Base-by-base conservation (phyloP, 225 moss, liverwort and hornwort genomes). In the Takakia lepidozioides region DNA sequence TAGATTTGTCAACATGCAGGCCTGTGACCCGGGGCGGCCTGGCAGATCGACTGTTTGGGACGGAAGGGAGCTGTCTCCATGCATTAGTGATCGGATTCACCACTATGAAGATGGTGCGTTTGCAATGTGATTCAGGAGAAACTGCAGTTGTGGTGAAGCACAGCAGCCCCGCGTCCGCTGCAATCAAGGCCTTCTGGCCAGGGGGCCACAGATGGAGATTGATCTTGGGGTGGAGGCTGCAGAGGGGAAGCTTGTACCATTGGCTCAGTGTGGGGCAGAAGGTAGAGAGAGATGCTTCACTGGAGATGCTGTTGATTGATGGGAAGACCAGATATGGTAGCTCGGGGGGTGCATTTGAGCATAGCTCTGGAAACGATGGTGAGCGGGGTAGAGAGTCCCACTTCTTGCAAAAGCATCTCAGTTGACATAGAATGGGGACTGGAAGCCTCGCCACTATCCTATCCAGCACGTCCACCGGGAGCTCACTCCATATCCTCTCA, bases 321-420 rank as follows among this genome's bases (percentile, higher is more conserved):
- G 48, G 48, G 26, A 49, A 49, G 48, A 49, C 48, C 8, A 49
- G 26, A 15, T 49, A 49, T 46, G 46, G 46, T 15, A 20, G 19
- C 23, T 46, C 46, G n/a, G n/a, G n/a, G n/a, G n/a, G n/a, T n/a
- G n/a, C n/a, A n/a, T n/a, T n/a, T n/a, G n/a, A n/a, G n/a, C n/a
- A n/a, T n/a, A n/a, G n/a, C n/a, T n/a, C n/a, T n/a, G 5, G 46
- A 46, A 46, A 46, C 22, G 23, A 25, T 10, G 46, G 46, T 21
- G 19, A 46, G 19, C 21, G 21, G 25, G 46, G 46, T 8, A 46
- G 23, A 14, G 23, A 19, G 46, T 46, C 25, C 46, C 46, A 46
- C 21, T 46, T 46, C 46, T 46, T 46, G 46, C 46, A 46, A 24
- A 46, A 20, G 23, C 46, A 46, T 20, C 46, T 20, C 19, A 46